These are phyloP conservation scores for Annona cherimola DNA, from an alignment of 164 flowering plant species.

Conservation along the genomic window DNA sequence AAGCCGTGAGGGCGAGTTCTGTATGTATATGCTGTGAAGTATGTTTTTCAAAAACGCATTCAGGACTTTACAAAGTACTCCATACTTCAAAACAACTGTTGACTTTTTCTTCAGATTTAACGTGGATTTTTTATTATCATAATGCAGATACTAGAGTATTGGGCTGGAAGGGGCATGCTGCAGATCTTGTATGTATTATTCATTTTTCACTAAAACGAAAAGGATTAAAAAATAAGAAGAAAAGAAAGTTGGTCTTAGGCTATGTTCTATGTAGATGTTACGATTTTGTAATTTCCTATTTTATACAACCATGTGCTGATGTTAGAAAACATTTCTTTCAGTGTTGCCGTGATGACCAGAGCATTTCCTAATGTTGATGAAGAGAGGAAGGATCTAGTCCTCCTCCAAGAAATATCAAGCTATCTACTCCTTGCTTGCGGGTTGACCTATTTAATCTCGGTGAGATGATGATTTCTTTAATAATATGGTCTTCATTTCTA, in stretches of 20 bases:
- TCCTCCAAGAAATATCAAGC: constrained; percentile 80
- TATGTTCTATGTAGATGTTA: neutral
- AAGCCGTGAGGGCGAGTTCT: too few relatives aligned
- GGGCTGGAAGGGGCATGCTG: constrained; percentile 97
- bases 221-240: neutral
- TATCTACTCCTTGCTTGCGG: constrained; percentile 92
- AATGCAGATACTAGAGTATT: constrained; percentile 83
- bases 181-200: constrained; percentile 79
- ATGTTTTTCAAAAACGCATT: too few relatives aligned
- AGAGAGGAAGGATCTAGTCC: constrained; percentile 34
- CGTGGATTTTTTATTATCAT: constrained; percentile 7
- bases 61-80: too few relatives aligned
- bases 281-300: neutral
- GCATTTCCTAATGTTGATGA: constrained; percentile 62
- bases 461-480: constrained; percentile 24
- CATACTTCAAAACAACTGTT: too few relatives aligned
- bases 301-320: neutral
- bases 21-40: too few relatives aligned
- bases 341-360: constrained; percentile 98
- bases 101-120: too few relatives aligned
- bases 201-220: neutral
- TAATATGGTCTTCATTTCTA: neutral
- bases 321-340: constrained; percentile 18
- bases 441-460: constrained; percentile 52
- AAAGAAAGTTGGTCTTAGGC: neutral